These are phyloP conservation scores for Claviceps digitariae DNA, from an alignment of 2,329 filamentous ascomycete genomes.

Conservation along the genomic window DNA sequence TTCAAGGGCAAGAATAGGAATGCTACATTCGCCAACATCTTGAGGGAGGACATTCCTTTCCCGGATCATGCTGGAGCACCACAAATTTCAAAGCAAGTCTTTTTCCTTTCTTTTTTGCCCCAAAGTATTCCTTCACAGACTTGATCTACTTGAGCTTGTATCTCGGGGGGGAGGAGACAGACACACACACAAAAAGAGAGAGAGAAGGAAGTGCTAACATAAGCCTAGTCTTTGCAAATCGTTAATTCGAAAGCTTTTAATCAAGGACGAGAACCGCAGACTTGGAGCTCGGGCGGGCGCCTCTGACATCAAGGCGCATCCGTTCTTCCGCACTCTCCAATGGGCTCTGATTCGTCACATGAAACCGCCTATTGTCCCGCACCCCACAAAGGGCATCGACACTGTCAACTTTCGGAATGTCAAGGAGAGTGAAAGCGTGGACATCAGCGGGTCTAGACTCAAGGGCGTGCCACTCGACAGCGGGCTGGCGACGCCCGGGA, in stretches of 20 bases:
- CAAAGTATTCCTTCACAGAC: not conserved
- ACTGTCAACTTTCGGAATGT: conserved; percentile 97
- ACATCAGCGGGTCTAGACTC: conserved; percentile 53
- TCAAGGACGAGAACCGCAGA: conserved; percentile 92
- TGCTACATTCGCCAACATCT: conserved; percentile 92
- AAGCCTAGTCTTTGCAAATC: conserved; percentile 78
- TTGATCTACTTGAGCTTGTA: no score
- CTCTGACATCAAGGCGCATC: conserved; percentile 90
- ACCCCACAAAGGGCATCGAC: conserved; percentile 79
- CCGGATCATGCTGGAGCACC: conserved; percentile 75
- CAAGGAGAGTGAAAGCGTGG: conserved; percentile 92
- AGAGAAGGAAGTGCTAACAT: not conserved
- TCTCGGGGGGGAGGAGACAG: no score
- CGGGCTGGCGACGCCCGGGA: conserved; percentile 71
- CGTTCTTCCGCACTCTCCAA: conserved; percentile 90
- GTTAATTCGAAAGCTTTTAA: conserved; percentile 86
- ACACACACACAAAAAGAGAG: not conserved
- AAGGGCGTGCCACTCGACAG: conserved; percentile 82
- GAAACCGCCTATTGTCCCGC: conserved; percentile 94
- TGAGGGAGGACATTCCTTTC: conserved; percentile 91
- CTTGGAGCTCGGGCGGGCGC: conserved; percentile 89
- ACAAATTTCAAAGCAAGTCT: conserved; percentile 77
- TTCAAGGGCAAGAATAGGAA: conserved; percentile 99
- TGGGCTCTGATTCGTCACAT: conserved; percentile 96
- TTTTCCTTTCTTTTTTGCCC: not conserved